A percentile compares a stretch with the other conserved stretches of the same genome.
phyloP scores from a whole-genome alignment of 2,329 filamentous ascomycete genomes.

The Penicillium vulpinum region DNA sequence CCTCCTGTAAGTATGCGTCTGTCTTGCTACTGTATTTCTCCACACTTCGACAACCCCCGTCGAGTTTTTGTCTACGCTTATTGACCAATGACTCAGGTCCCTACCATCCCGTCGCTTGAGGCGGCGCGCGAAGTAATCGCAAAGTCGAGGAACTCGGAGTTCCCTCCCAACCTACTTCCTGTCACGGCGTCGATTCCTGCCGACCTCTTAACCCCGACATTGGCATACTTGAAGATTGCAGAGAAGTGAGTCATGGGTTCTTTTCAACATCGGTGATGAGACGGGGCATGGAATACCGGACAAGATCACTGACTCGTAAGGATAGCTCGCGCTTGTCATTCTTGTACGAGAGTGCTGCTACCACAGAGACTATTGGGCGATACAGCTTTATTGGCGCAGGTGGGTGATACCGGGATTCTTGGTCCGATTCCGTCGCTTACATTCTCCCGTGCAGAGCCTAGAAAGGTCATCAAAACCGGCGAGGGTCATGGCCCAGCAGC shows the following conservation, averaged over 20 bases:
- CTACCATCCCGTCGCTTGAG: constrained; percentile 62
- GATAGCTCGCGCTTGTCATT: constrained; percentile 75
- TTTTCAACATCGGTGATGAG: constrained; percentile 1
- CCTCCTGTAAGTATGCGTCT: constrained; percentile 25
- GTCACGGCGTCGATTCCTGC: constrained; percentile 82
- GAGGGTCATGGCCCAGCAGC: constrained; percentile 79
- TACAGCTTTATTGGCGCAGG: constrained; percentile 94
- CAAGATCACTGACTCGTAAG: constrained; percentile 13
- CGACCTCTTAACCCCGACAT: constrained; percentile 90
- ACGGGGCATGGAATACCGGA: constrained; percentile 1
- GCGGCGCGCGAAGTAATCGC: constrained; percentile 59
- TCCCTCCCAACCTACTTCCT: constrained; percentile 75
- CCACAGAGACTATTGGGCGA: constrained; percentile 85
- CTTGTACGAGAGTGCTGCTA: constrained; percentile 91
- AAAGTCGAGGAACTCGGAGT: constrained; percentile 51
- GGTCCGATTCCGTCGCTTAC: constrained; percentile 12
- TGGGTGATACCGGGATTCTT: constrained; percentile 26
- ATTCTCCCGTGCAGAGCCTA: constrained; percentile 50
- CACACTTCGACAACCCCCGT: background rate
- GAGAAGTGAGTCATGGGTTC: constrained; percentile 57
- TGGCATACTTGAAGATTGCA: constrained; percentile 89
- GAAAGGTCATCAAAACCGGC: constrained; percentile 82
- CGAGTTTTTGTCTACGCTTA: constrained; percentile 9
- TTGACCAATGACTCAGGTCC: constrained; percentile 40
- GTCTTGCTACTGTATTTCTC: background rate